Conservation (phyloP, 805 yeast genomes). For the Candida boidinii region DNA sequence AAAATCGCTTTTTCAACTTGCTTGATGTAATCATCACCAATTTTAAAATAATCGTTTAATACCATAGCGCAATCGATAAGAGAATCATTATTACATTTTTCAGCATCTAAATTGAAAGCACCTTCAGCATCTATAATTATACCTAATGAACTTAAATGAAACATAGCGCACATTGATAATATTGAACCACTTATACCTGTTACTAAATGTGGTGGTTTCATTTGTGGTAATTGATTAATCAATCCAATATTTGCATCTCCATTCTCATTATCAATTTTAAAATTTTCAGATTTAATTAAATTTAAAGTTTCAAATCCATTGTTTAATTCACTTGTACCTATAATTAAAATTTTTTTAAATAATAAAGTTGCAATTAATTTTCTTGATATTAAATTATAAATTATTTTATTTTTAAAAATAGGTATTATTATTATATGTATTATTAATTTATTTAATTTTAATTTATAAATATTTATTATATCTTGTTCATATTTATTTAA, state of each 20-base stretch:
- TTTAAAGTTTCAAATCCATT: constrained; percentile 9
- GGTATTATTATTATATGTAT: constrained; percentile 14
- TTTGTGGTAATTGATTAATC: constrained; percentile 22
- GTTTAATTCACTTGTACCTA: constrained; percentile 18
- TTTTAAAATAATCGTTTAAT: too few species aligned
- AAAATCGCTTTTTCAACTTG: too few species aligned
- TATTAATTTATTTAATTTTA: not conserved
- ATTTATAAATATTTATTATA: constrained; percentile 8
- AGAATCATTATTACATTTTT: constrained; percentile 32
- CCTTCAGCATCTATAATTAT: constrained; percentile 37
- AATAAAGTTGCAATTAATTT: constrained; percentile 7
- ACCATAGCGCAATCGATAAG: constrained; percentile 25
- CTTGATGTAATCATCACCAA: too few species aligned
- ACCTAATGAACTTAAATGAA: constrained; percentile 5
- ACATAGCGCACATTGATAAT: constrained; percentile 19
- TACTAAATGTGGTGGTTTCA: constrained; percentile 40
- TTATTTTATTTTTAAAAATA: constrained; percentile 12
- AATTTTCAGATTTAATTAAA: constrained; percentile 5
- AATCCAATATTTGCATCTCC: too few species aligned
- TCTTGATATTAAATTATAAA: constrained; percentile 16
- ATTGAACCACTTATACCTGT: constrained; percentile 37
- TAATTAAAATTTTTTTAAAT: constrained; percentile 6
- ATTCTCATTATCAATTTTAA: too few species aligned
- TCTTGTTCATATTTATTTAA: constrained; percentile 16
- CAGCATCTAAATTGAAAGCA: constrained; percentile 33